phyloP scores from a whole-genome alignment of 768 basidiomycete genomes.

The Mycena indigotica region DNA sequence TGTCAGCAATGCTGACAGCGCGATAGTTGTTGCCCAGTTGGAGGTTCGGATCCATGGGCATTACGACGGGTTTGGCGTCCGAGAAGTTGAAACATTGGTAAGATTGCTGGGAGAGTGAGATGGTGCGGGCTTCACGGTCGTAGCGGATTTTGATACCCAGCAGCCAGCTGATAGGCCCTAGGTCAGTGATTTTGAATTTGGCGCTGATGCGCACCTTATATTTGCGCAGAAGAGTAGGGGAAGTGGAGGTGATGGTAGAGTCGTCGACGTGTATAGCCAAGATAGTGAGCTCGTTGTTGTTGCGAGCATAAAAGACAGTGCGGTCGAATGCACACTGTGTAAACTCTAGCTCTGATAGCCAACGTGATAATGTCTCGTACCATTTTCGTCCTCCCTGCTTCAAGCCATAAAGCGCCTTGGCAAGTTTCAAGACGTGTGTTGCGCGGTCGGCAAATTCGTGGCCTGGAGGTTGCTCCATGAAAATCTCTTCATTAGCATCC shows the following conservation, averaged over 20 bases:
- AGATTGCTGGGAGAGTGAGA: constrained; percentile 27
- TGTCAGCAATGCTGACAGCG: neutral
- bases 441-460: constrained; percentile 39
- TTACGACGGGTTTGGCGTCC: constrained; percentile 22
- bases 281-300: constrained; percentile 2
- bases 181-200: constrained; percentile 23
- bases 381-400: constrained; percentile 32
- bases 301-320: constrained; percentile 12
- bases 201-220: neutral
- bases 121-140: constrained; percentile 14
- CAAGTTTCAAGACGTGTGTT: constrained; percentile 1
- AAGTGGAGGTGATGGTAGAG: constrained; percentile 22
- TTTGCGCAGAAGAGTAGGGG: constrained; percentile 16
- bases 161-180: constrained; percentile 27
- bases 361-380: constrained; percentile 23
- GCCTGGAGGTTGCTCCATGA: constrained; percentile 27
- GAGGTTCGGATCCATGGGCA: constrained; percentile 15
- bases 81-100: constrained; percentile 22
- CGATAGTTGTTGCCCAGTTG: neutral
- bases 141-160: constrained; percentile 27
- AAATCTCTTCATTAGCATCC: constrained; percentile 27
- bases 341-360: constrained; percentile 1
- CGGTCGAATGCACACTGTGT: constrained; percentile 6
- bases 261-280: constrained; percentile 23
- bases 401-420: neutral